Conservation (phyloP, 108 stramenopile species). For the Cyclotella atomus region DNA sequence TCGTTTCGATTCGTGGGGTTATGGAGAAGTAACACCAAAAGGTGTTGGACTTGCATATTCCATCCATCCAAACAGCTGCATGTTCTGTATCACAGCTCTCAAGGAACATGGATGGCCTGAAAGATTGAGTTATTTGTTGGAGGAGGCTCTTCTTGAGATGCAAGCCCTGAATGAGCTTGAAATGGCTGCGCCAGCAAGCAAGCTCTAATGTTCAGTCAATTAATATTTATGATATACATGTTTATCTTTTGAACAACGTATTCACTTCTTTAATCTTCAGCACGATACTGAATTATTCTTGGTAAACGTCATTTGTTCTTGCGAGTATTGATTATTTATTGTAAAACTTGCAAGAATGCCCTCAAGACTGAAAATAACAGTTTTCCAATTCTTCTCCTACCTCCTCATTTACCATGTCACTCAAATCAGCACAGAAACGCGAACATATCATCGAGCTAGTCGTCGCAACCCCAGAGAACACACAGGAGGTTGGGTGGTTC, state of each 20-base stretch:
- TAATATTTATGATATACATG: not conserved
- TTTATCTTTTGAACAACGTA: not conserved
- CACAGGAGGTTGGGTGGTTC: constrained; percentile 25
- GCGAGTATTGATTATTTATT: too few species aligned
- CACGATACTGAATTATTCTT: too few species aligned
- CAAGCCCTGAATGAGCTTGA: constrained; percentile 64
- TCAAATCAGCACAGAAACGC: not conserved
- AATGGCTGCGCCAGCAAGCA: constrained; percentile 53
- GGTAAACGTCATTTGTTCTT: too few species aligned
- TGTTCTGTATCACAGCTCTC: constrained; percentile 83
- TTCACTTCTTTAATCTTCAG: too few species aligned
- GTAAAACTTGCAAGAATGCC: too few species aligned
- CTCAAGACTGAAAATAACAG: not conserved
- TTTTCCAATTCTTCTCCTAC: not conserved
- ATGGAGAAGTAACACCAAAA: constrained; percentile 90
- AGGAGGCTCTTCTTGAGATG: constrained; percentile 89
- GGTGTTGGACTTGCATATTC: constrained; percentile 90
- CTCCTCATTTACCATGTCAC: not conserved
- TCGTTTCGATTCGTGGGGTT: constrained; percentile 89
- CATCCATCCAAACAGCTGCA: constrained; percentile 72
- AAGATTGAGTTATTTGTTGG: constrained; percentile 64
- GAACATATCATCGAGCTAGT: constrained; percentile 14
- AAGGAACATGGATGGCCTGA: constrained; percentile 71
- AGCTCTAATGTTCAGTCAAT: constrained; percentile 42
- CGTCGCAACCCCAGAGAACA: constrained; percentile 32